Percentiles rank a stretch among this genome's conserved stretches.
These are phyloP conservation scores for Clavulina sp. DNA, from an alignment of 768 basidiomycete genomes.

Conservation along the genomic window DNA sequence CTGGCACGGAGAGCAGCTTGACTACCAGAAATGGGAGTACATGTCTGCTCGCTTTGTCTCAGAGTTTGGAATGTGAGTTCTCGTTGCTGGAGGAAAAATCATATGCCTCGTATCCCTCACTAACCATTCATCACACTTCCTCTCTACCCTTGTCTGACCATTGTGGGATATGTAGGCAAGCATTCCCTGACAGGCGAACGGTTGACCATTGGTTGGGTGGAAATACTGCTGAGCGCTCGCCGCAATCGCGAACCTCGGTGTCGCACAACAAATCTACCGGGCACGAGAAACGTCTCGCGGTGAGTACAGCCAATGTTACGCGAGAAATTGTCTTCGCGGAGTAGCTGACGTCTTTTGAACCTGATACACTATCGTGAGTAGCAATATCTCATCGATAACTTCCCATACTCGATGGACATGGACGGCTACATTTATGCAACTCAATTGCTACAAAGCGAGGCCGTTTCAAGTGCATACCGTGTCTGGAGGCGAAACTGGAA, in stretches of 20 bases:
- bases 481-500: slow-evolving; percentile 86
- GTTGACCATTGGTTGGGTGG: slow-evolving; percentile 78
- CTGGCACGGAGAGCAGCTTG: slow-evolving; percentile 44
- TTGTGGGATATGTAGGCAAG: slow-evolving; percentile 37
- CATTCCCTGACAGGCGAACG: slow-evolving; percentile 73
- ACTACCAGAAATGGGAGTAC: slow-evolving; percentile 83
- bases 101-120: too few relatives aligned
- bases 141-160: slow-evolving; percentile 2
- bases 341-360: too few relatives aligned
- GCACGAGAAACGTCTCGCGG: too few relatives aligned
- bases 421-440: slow-evolving; percentile 54
- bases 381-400: slow-evolving; percentile 92
- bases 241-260: too few relatives aligned
- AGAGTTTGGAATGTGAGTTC: slow-evolving; percentile 73
- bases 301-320: neutral
- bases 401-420: too few relatives aligned
- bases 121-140: neutral
- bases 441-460: slow-evolving; percentile 91
- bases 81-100: neutral
- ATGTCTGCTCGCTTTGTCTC: slow-evolving; percentile 83
- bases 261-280: too few relatives aligned
- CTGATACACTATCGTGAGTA: too few relatives aligned
- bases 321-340: slow-evolving; percentile 5
- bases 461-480: slow-evolving; percentile 70
- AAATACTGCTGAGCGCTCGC: slow-evolving; percentile 52